Conservation (phyloP, 805 yeast species). For the Saccharomycodes ludwigii region DNA sequence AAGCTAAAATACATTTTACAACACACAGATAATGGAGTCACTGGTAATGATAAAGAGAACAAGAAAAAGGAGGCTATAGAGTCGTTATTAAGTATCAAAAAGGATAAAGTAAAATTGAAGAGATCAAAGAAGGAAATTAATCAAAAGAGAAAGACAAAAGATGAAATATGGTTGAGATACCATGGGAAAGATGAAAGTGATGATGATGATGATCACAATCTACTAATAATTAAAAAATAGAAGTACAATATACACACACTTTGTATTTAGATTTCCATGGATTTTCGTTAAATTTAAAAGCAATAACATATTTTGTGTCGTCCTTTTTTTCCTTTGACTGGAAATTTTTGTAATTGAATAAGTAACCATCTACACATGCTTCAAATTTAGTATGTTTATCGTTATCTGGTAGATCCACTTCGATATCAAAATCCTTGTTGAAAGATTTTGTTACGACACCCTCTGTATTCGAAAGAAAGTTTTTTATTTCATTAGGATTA, state of each 20-base stretch:
- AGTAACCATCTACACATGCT: conserved; percentile 21
- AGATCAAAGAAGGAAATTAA: conserved; percentile 21
- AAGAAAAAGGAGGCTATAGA: conserved; percentile 15
- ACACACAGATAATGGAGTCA: too few relatives aligned
- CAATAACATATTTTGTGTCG: background rate
- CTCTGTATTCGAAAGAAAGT: conserved; percentile 6
- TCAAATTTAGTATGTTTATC: conserved; percentile 11
- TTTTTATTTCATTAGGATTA: conserved; percentile 6
- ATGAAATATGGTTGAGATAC: conserved; percentile 19
- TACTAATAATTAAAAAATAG: background rate
- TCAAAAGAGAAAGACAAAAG: conserved; percentile 18
- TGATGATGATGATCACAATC: conserved; percentile 1
- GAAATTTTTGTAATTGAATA: conserved; percentile 14
- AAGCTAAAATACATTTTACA: too few relatives aligned
- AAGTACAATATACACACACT: background rate
- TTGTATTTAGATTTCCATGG: background rate
- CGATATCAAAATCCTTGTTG: conserved; percentile 9
- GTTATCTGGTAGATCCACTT: conserved; percentile 4
- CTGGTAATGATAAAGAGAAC: too few relatives aligned
- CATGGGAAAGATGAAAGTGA: conserved; percentile 12
- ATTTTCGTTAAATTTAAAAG: background rate
- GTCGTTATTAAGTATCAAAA: conserved; percentile 21
- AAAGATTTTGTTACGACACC: conserved; percentile 12
- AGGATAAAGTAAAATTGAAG: conserved; percentile 22
- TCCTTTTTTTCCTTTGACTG: background rate